Evolutionary conservation across 352 stramenopile genomes (phyloP).

Genomic region (Globisporangium irregulare): DNA sequence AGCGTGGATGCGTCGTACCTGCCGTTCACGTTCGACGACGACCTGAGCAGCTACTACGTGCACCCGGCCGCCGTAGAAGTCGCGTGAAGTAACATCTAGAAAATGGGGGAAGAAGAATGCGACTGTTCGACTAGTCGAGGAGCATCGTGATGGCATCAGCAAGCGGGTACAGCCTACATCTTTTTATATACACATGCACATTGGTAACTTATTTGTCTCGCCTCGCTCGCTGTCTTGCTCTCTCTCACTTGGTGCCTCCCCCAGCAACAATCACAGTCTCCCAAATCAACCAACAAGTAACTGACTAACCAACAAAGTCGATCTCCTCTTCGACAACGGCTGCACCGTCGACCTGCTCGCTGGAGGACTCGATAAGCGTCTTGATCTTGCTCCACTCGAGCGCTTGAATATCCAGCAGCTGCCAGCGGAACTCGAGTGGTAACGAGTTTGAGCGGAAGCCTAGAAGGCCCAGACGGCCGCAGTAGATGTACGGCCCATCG

Average conservation of each 20-base stretch:
- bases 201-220: not conserved
- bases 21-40: conserved; percentile 11
- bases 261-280: not conserved
- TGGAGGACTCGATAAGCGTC: conserved; percentile 21
- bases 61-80: conserved; percentile 38
- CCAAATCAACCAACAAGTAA: not conserved
- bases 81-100: conserved; percentile 21
- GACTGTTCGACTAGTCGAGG: conserved; percentile 1
- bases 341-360: conserved; percentile 10
- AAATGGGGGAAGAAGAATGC: not conserved
- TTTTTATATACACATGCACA: not conserved
- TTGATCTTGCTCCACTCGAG: conserved; percentile 28
- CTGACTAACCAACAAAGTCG: not conserved
- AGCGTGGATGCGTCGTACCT: conserved; percentile 10
- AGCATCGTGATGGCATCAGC: not conserved
- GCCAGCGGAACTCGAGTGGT: conserved; percentile 66
- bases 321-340: conserved; percentile 7
- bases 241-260: not conserved
- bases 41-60: conserved; percentile 22
- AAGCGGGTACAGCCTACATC: not conserved
- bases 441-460: conserved; percentile 25
- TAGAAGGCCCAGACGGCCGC: conserved; percentile 51
- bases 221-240: not conserved
- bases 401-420: conserved; percentile 44
- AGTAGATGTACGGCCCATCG: conserved; percentile 65